Evolutionary conservation across 768 basidiomycete species (phyloP).

Genomic region (Tricholoma hemisulphureum): DNA sequence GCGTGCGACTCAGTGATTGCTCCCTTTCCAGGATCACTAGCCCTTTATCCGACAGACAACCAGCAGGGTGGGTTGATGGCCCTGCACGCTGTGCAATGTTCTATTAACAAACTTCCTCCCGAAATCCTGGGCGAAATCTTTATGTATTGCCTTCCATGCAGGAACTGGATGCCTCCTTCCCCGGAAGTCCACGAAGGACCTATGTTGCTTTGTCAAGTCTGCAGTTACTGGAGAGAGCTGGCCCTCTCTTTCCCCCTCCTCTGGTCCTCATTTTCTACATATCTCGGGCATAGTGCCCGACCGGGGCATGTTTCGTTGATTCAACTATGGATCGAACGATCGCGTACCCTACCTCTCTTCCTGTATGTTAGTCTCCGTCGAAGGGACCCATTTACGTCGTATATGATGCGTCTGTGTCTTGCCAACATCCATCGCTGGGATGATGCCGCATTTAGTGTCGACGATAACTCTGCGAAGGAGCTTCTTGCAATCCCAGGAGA

Average conservation of each 20-base stretch:
- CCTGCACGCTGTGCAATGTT: not conserved
- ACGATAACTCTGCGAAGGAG: not conserved
- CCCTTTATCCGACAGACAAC: not conserved
- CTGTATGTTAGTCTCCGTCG: not conserved
- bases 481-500: not conserved
- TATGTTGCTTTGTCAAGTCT: not conserved
- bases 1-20: not conserved
- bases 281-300: not conserved
- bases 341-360: not conserved
- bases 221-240: conserved; percentile 1
- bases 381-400: not conserved
- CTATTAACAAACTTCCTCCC: not conserved
- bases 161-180: not conserved
- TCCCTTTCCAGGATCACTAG: not conserved
- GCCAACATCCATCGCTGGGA: not conserved
- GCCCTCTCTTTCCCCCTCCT: not conserved
- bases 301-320: not conserved
- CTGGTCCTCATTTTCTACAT: not conserved
- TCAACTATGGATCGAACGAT: not conserved
- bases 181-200: not conserved
- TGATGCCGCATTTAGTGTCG: not conserved
- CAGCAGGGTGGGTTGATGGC: not conserved
- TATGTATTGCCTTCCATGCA: not conserved
- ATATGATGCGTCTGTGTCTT: not conserved
- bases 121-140: not conserved